Conservation (phyloP, 257 asterid species). For the Rauvolfia tetraphylla region DNA sequence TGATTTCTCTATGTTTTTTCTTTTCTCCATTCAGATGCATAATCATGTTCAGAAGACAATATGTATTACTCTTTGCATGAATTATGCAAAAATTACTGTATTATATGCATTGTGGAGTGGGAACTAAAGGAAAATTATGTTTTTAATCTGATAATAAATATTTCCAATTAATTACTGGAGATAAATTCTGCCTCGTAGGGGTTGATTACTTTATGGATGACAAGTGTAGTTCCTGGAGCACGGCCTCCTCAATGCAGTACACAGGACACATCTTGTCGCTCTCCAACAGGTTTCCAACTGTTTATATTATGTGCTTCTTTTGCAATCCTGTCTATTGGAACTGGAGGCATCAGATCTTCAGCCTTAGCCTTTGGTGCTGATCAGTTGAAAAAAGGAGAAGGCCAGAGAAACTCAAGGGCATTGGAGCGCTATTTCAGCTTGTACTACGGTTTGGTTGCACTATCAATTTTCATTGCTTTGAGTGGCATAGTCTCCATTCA, state of each 20-base stretch:
- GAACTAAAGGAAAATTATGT: background rate
- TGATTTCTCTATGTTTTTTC: too few species aligned
- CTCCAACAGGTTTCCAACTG: slow-evolving; percentile 42
- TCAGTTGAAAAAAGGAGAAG: slow-evolving; percentile 42
- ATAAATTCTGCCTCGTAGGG: slow-evolving; percentile 37
- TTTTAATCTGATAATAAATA: background rate
- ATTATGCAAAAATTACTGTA: background rate
- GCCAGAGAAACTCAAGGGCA: slow-evolving; percentile 7
- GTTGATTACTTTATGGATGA: slow-evolving; percentile 49
- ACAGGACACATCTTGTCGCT: slow-evolving; percentile 24
- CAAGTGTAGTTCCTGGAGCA: slow-evolving; percentile 50
- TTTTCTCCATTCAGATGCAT: background rate
- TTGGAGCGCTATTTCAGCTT: slow-evolving; percentile 58
- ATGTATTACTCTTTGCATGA: background rate
- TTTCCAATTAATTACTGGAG: background rate
- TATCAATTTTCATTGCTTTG: slow-evolving; percentile 46
- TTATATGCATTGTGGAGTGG: background rate
- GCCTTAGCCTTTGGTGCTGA: slow-evolving; percentile 72
- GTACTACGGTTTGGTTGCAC: slow-evolving; percentile 51
- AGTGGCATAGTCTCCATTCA: slow-evolving; percentile 70
- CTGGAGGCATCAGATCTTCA: slow-evolving; percentile 61
- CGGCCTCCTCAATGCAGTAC: slow-evolving; percentile 51
- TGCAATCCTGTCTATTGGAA: slow-evolving; percentile 62
- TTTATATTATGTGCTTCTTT: slow-evolving; percentile 42
- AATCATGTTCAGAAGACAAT: background rate